Percentiles rank a stretch among this genome's conserved stretches.
phyloP scores from a whole-genome alignment of 2,329 filamentous ascomycete genomes.

The Diaporthe vexans region DNA sequence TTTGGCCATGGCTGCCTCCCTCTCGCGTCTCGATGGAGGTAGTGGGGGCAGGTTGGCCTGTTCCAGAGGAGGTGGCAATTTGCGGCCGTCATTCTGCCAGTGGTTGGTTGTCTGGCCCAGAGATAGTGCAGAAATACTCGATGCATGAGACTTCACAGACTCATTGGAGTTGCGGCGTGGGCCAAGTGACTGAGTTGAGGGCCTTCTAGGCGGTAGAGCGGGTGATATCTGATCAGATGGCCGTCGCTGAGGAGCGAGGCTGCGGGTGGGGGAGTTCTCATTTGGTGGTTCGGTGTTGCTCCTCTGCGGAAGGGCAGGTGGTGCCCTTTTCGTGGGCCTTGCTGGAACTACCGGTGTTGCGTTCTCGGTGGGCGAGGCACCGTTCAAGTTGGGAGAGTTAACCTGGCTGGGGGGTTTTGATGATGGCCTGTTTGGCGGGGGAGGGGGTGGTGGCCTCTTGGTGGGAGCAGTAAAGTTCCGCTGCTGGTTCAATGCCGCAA shows the following conservation, averaged over 20 bases:
- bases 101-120: constrained; percentile 61
- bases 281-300: constrained; percentile 47
- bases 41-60: constrained; percentile 70
- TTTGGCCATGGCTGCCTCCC: constrained; percentile 60
- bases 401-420: constrained; percentile 48
- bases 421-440: constrained; percentile 59
- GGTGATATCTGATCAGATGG: constrained; percentile 59
- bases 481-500: constrained; percentile 74
- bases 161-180: constrained; percentile 68
- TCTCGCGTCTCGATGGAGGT: constrained; percentile 68
- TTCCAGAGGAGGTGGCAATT: constrained; percentile 69
- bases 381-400: constrained; percentile 44
- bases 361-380: constrained; percentile 41
- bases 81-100: constrained; percentile 64
- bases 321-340: constrained; percentile 50
- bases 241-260: constrained; percentile 53
- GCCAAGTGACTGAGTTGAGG: constrained; percentile 59
- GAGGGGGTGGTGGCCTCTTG: constrained; percentile 61
- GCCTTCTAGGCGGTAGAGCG: constrained; percentile 64
- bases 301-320: constrained; percentile 57
- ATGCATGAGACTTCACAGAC: constrained; percentile 69
- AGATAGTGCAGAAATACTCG: constrained; percentile 67
- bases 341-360: constrained; percentile 56
- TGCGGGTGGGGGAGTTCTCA: constrained; percentile 47
- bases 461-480: constrained; percentile 66